Percentiles rank a stretch among this genome's conserved stretches.
These are phyloP conservation scores for Hydnomerulius pinastri DNA, from an alignment of 768 basidiomycete species.

Conservation along the genomic window DNA sequence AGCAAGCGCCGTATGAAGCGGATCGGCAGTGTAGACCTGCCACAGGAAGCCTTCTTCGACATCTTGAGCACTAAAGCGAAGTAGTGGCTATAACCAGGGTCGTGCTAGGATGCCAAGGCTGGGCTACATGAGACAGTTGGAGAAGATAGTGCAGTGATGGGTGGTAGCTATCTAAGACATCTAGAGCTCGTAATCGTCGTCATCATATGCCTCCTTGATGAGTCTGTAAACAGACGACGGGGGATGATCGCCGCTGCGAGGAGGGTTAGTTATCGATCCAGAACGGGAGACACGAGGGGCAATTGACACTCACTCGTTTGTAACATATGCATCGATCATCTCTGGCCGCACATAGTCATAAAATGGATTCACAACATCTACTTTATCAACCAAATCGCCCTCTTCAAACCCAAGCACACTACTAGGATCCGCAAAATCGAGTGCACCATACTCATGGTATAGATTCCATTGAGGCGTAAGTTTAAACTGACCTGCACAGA, in stretches of 20 bases:
- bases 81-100: conserved; percentile 8
- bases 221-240: conserved; percentile 91
- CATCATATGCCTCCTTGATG: conserved; percentile 93
- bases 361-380: conserved; percentile 94
- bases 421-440: conserved; percentile 75
- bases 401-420: conserved; percentile 74
- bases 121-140: background rate
- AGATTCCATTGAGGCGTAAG: conserved; percentile 89
- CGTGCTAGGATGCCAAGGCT: background rate
- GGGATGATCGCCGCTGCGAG: conserved; percentile 86
- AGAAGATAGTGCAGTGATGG: background rate
- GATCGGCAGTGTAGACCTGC: conserved; percentile 85
- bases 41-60: conserved; percentile 95
- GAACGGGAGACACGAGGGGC: conserved; percentile 10
- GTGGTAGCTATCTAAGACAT: background rate
- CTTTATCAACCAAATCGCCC: conserved; percentile 77
- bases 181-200: conserved; percentile 82
- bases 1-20: conserved; percentile 89
- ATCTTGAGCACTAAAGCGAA: conserved; percentile 67
- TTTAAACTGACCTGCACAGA: conserved; percentile 96
- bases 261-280: conserved; percentile 7
- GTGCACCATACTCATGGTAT: conserved; percentile 82
- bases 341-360: conserved; percentile 96
- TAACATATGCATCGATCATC: conserved; percentile 90
- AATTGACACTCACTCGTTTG: conserved; percentile 87